phyloP scores from a whole-genome alignment of 495 filamentous ascomycete genomes.

The Neurospora cerealis region DNA sequence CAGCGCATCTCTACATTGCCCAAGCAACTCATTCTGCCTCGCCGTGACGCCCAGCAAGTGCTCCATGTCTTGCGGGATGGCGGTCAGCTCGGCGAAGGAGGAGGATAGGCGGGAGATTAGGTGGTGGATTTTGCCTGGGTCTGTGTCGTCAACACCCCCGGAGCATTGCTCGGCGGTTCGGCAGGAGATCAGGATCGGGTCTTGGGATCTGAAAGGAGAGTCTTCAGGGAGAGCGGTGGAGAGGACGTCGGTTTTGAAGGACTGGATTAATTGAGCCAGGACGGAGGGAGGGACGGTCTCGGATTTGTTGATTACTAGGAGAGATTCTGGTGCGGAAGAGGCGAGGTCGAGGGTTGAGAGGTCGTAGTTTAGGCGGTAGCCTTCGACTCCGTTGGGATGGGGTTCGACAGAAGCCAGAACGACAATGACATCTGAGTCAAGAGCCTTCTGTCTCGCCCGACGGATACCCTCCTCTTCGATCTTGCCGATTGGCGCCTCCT shows the following conservation, averaged over 20 bases:
- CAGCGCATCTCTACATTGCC: slow-evolving; percentile 58
- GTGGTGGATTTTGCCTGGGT: slow-evolving; percentile 56
- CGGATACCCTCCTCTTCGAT: slow-evolving; percentile 88
- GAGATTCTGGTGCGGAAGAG: slow-evolving; percentile 39
- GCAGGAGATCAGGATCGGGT: slow-evolving; percentile 57
- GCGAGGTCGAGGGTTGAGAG: slow-evolving; percentile 36
- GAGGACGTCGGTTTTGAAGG: slow-evolving; percentile 26
- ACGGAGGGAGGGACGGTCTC: slow-evolving; percentile 42
- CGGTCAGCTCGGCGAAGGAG: slow-evolving; percentile 66
- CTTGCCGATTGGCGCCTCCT: slow-evolving; percentile 45
- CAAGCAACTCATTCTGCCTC: slow-evolving; percentile 74
- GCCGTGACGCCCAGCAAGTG: slow-evolving; percentile 85
- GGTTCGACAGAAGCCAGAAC: slow-evolving; percentile 63
- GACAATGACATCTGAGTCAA: slow-evolving; percentile 78
- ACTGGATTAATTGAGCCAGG: slow-evolving; percentile 16
- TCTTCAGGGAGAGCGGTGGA: background rate
- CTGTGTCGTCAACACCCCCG: slow-evolving; percentile 15
- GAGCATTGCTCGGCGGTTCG: slow-evolving; percentile 20
- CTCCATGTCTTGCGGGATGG: slow-evolving; percentile 48
- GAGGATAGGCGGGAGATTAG: slow-evolving; percentile 57
- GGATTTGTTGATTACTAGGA: slow-evolving; percentile 77
- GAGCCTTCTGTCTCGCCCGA: slow-evolving; percentile 68
- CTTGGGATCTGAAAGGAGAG: background rate
- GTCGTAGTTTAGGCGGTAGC: slow-evolving; percentile 35
- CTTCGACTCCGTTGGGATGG: slow-evolving; percentile 13